A percentile compares a stretch with the other conserved stretches of the same genome.
Evolutionary conservation across 1,284 basidiomycete species (phyloP).

Genomic region (Clitocybe nebularis): DNA sequence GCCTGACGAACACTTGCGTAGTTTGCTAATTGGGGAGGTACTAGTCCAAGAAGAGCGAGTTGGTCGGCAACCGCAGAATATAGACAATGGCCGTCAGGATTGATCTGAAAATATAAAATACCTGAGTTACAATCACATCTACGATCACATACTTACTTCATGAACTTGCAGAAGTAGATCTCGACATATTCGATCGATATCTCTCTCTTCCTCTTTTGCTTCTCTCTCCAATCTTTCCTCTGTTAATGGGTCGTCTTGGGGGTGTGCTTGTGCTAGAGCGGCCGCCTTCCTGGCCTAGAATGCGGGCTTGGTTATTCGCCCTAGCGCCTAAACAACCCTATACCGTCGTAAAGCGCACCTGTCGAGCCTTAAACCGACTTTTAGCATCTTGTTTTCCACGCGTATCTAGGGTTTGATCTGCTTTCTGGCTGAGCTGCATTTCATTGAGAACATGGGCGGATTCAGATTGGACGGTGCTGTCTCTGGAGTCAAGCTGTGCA

Average conservation of each 20-base stretch:
- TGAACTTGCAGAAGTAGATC: conserved; percentile 64
- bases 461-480: conserved; percentile 45
- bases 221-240: conserved; percentile 69
- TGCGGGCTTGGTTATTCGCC: no score
- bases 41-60: conserved; percentile 59
- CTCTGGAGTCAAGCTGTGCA: conserved; percentile 64
- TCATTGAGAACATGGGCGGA: conserved; percentile 48
- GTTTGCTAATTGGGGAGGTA: conserved; percentile 53
- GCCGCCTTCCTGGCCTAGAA: conserved; percentile 77
- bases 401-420: conserved; percentile 31
- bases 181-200: conserved; percentile 66
- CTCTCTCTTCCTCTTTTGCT: conserved; percentile 68
- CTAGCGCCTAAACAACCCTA: no score
- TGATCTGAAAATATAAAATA: conserved; percentile 53
- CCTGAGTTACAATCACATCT: background rate
- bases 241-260: conserved; percentile 56
- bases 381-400: conserved; percentile 63
- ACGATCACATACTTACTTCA: conserved; percentile 51
- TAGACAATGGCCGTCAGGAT: conserved; percentile 93
- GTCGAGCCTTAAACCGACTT: conserved; percentile 72
- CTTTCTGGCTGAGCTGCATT: conserved; percentile 38
- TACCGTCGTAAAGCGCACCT: no score
- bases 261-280: conserved; percentile 55
- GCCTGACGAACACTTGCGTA: conserved; percentile 61
- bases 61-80: conserved; percentile 94